Percentiles rank a stretch among this genome's conserved stretches.
Conservation (phyloP, 2,329 filamentous ascomycete genomes). For the Alternaria hordeiaustralica region DNA sequence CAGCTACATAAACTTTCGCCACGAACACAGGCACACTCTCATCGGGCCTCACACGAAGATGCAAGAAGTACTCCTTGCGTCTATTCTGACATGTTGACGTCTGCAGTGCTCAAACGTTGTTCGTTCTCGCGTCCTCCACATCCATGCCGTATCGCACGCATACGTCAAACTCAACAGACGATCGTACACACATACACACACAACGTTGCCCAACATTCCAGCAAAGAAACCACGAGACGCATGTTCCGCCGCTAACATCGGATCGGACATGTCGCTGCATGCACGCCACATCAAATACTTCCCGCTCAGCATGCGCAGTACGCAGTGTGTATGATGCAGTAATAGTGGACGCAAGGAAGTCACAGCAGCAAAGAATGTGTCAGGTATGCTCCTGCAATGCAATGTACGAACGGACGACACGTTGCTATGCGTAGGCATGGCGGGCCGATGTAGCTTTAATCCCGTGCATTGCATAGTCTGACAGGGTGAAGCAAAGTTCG, state of each 20-base stretch:
- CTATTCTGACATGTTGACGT: slow-evolving; percentile 14
- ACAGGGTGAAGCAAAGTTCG: not conserved
- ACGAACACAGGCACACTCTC: not conserved
- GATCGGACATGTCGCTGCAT: slow-evolving; percentile 3
- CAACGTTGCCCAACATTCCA: slow-evolving; percentile 2
- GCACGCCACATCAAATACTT: slow-evolving; percentile 12
- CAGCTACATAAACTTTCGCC: not conserved
- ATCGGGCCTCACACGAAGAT: slow-evolving; percentile 3
- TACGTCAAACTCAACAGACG: slow-evolving; percentile 3
- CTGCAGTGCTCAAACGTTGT: slow-evolving; percentile 9
- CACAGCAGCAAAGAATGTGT: not conserved
- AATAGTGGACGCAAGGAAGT: not conserved
- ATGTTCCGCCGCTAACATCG: not conserved
- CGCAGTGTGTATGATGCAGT: not conserved
- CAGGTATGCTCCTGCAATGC: not conserved
- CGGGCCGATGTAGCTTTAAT: slow-evolving; percentile 6
- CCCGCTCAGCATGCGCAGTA: slow-evolving; percentile 11
- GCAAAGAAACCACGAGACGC: not conserved
- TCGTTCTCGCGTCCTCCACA: slow-evolving; percentile 5
- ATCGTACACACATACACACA: not conserved
- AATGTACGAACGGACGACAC: not conserved
- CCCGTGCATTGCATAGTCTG: not conserved
- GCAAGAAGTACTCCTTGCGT: slow-evolving; percentile 1
- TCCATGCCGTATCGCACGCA: not conserved
- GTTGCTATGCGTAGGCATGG: not conserved